Evolutionary conservation across 495 filamentous ascomycete genomes (phyloP).

Genomic region (Penicillium nucicola): DNA sequence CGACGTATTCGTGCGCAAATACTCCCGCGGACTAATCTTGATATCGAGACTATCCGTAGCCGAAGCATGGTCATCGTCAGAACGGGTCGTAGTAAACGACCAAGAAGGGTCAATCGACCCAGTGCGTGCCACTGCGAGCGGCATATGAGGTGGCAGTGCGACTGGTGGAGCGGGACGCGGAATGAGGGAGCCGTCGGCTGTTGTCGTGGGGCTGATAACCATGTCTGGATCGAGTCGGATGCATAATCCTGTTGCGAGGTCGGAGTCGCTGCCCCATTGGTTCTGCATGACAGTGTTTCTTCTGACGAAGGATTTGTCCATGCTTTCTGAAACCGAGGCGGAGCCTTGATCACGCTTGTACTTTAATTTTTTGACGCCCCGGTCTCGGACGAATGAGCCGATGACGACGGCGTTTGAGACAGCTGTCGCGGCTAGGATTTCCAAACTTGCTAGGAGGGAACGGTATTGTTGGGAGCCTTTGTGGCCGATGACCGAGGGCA

Average conservation of each 20-base stretch:
- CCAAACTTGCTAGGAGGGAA: slow-evolving; percentile 73
- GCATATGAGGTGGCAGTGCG: slow-evolving; percentile 23
- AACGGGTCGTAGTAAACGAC: slow-evolving; percentile 26
- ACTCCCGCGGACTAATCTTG: slow-evolving; percentile 36
- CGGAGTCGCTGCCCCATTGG: slow-evolving; percentile 80
- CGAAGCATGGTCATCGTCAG: slow-evolving; percentile 29
- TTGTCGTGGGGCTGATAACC: slow-evolving; percentile 29
- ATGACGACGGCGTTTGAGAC: slow-evolving; percentile 77
- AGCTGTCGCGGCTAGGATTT: slow-evolving; percentile 72
- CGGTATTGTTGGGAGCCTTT: slow-evolving; percentile 69
- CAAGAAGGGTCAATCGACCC: slow-evolving; percentile 30
- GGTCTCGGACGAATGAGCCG: slow-evolving; percentile 77
- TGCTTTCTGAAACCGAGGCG: slow-evolving; percentile 48
- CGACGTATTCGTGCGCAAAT: slow-evolving; percentile 30
- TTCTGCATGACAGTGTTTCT: slow-evolving; percentile 50
- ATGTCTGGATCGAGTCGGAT: slow-evolving; percentile 60
- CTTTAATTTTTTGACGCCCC: slow-evolving; percentile 73
- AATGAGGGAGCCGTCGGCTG: background rate
- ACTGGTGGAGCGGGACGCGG: slow-evolving; percentile 34
- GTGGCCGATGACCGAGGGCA: slow-evolving; percentile 64
- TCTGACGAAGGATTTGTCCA: slow-evolving; percentile 49
- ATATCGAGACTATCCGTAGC: slow-evolving; percentile 31
- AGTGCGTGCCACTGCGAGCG: slow-evolving; percentile 21
- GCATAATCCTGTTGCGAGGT: slow-evolving; percentile 71
- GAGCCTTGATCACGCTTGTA: slow-evolving; percentile 58